Evolutionary conservation across 2,329 filamentous ascomycete genomes (phyloP).

Genomic region (Aspergillus spinulosporus): DNA sequence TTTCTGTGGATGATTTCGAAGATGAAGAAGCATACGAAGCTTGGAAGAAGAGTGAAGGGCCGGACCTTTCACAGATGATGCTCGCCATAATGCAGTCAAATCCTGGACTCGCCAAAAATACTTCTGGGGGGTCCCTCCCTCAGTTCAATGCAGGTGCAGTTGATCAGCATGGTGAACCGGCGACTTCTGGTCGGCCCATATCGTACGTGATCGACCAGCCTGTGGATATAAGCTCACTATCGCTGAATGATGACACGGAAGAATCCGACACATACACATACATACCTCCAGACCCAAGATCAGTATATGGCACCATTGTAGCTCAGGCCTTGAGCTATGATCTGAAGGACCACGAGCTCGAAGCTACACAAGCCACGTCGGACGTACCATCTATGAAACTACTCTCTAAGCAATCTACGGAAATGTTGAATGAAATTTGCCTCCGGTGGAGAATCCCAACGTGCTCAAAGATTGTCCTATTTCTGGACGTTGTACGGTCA

Average conservation of each 20-base stretch:
- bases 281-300: constrained; percentile 79
- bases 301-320: constrained; percentile 79
- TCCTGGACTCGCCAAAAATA: constrained; percentile 78
- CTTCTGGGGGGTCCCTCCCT: constrained; percentile 60
- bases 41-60: constrained; percentile 88
- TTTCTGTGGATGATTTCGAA: constrained; percentile 85
- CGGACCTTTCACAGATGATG: constrained; percentile 90
- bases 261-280: constrained; percentile 72
- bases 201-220: constrained; percentile 66
- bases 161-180: constrained; percentile 41
- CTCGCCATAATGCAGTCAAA: constrained; percentile 83
- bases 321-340: constrained; percentile 70
- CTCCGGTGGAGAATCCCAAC: constrained; percentile 86
- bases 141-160: constrained; percentile 52
- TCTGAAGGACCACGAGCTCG: constrained; percentile 55
- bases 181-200: constrained; percentile 48
- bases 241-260: constrained; percentile 52
- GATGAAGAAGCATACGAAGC: constrained; percentile 80
- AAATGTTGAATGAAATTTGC: constrained; percentile 81
- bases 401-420: constrained; percentile 73
- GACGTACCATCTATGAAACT: constrained; percentile 54
- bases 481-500: constrained; percentile 80
- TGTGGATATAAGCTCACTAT: constrained; percentile 60
- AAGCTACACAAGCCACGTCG: constrained; percentile 50
- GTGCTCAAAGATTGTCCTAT: constrained; percentile 74